A percentile compares a stretch with the other conserved stretches of the same genome.
phyloP scores from a whole-genome alignment of 371 early-diverging fungal species.

The Caulochytrium protostelioides region DNA sequence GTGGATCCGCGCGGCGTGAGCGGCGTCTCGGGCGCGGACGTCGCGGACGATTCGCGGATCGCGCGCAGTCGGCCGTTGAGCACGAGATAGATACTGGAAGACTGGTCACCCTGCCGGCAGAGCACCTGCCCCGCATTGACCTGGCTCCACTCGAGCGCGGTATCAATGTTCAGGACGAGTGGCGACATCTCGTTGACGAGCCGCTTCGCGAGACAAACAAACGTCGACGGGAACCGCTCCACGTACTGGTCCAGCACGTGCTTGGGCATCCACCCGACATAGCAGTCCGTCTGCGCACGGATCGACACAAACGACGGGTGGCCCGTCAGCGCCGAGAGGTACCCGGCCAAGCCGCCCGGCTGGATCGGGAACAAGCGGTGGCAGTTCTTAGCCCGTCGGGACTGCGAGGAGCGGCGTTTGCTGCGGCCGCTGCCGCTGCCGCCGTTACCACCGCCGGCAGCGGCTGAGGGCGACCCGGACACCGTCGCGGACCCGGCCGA shows the following conservation, averaged over 20 bases:
- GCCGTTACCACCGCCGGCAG: too few species aligned
- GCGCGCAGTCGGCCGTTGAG: constrained; percentile 80
- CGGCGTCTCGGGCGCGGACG: too few species aligned
- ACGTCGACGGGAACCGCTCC: constrained; percentile 56
- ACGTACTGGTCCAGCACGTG: constrained; percentile 54
- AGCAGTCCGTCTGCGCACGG: constrained; percentile 51
- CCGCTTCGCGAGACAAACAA: constrained; percentile 70
- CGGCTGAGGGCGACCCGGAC: too few species aligned
- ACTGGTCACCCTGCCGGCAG: constrained; percentile 59
- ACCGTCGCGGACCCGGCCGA: too few species aligned
- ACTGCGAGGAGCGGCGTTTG: constrained; percentile 4
- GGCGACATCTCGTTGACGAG: constrained; percentile 61
- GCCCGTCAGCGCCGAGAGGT: constrained; percentile 71
- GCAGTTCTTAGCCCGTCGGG: constrained; percentile 7
- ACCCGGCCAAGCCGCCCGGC: constrained; percentile 77
- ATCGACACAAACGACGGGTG: constrained; percentile 68
- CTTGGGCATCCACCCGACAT: constrained; percentile 68
- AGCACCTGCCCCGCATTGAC: constrained; percentile 77
- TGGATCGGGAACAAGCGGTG: constrained; percentile 47
- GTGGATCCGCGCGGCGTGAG: too few species aligned
- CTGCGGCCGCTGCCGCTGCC: too few species aligned
- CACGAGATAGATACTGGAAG: constrained; percentile 77
- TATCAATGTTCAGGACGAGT: constrained; percentile 51
- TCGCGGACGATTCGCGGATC: too few species aligned
- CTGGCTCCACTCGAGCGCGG: constrained; percentile 89